phyloP scores from a whole-genome alignment of 257 asterid genomes.

The Penstemon eatonii region DNA sequence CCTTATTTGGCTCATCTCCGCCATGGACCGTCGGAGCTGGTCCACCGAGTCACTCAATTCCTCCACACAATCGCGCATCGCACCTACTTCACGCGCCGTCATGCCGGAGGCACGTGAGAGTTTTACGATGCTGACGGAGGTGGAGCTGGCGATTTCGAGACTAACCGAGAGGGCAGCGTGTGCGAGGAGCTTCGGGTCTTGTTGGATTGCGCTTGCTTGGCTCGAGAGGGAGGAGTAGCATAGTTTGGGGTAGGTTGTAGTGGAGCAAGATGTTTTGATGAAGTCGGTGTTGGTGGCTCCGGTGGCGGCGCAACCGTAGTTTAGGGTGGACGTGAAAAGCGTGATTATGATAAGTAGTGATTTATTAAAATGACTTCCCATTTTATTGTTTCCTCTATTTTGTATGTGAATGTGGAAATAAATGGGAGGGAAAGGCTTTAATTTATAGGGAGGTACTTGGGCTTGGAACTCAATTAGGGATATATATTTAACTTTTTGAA shows the following conservation, averaged over 20 bases:
- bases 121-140: slow-evolving; percentile 43
- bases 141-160: slow-evolving; percentile 41
- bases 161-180: slow-evolving; percentile 56
- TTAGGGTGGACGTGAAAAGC: slow-evolving; percentile 18
- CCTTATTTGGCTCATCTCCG: slow-evolving; percentile 44
- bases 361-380: slow-evolving; percentile 33
- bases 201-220: slow-evolving; percentile 48
- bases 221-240: slow-evolving; percentile 61
- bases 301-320: slow-evolving; percentile 25
- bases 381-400: slow-evolving; percentile 5
- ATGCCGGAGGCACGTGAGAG: slow-evolving; percentile 41
- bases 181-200: slow-evolving; percentile 54
- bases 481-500: too few species aligned
- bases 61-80: slow-evolving; percentile 74
- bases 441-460: too few species aligned
- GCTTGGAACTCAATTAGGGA: too few species aligned
- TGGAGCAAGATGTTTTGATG: slow-evolving; percentile 57
- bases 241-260: slow-evolving; percentile 66
- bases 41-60: slow-evolving; percentile 54
- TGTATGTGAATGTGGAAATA: background rate
- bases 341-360: slow-evolving; percentile 28
- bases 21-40: slow-evolving; percentile 40
- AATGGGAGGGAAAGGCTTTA: too few species aligned
- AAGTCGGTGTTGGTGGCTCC: slow-evolving; percentile 39
- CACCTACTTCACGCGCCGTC: slow-evolving; percentile 52